phyloP scores from a whole-genome alignment of 768 basidiomycete species.

The Omphalotus guepiniiformis region DNA sequence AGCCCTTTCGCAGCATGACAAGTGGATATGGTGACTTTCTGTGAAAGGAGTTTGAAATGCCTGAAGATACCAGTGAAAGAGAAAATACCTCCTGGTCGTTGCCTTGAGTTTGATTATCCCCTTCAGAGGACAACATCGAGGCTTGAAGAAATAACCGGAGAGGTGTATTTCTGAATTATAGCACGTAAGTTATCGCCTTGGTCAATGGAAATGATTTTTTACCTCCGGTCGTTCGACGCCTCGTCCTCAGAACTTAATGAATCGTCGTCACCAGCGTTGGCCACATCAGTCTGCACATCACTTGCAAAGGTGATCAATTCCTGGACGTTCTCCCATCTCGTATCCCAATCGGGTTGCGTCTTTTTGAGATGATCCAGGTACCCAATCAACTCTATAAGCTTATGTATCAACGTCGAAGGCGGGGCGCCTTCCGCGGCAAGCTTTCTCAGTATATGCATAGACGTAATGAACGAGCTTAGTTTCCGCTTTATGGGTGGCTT shows the following conservation, averaged over 20 bases:
- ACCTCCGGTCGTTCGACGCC: background rate
- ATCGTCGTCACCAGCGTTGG: background rate
- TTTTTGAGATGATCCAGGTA: constrained; percentile 69
- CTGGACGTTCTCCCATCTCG: constrained; percentile 81
- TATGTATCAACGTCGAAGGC: constrained; percentile 61
- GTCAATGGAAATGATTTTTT: background rate
- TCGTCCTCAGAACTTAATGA: background rate
- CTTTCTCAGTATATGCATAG: constrained; percentile 47
- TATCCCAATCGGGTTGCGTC: constrained; percentile 70
- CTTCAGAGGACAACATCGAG: constrained; percentile 80
- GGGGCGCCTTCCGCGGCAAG: constrained; percentile 53
- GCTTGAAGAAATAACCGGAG: constrained; percentile 71
- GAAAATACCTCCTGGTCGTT: constrained; percentile 38
- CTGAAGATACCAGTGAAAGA: background rate
- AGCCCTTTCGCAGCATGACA: constrained; percentile 90
- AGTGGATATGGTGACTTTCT: constrained; percentile 84
- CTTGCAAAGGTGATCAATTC: constrained; percentile 79
- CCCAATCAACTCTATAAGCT: constrained; percentile 49
- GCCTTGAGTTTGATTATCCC: constrained; percentile 55
- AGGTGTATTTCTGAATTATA: constrained; percentile 44
- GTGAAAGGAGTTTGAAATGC: background rate
- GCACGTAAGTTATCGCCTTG: background rate
- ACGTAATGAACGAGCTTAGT: constrained; percentile 53
- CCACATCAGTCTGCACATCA: constrained; percentile 32
- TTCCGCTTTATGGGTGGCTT: constrained; percentile 67